phyloP scores from a whole-genome alignment of 1,139 yeast species.

The Geotrichum klebahnii region DNA sequence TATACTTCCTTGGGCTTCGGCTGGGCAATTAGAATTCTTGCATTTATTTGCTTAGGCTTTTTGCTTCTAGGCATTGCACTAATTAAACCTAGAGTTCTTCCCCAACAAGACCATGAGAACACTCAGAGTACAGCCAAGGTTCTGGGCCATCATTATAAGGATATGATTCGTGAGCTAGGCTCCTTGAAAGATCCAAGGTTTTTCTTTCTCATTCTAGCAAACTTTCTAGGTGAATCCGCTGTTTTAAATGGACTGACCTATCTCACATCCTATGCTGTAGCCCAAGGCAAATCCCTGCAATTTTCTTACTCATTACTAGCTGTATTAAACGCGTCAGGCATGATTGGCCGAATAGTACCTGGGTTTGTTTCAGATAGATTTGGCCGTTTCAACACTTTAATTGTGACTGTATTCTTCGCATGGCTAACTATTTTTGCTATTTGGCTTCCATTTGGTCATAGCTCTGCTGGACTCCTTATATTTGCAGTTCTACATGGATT shows the following conservation, averaged over 20 bases:
- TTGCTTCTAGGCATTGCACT: too few relatives aligned
- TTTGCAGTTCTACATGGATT: conserved; percentile 53
- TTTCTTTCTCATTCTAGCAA: conserved; percentile 43
- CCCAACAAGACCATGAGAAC: conserved; percentile 25
- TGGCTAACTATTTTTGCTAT: conserved; percentile 43
- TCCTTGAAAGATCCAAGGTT: conserved; percentile 43
- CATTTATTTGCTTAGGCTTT: conserved; percentile 49
- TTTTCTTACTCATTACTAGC: conserved; percentile 48
- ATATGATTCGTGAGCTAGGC: conserved; percentile 30
- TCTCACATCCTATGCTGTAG: conserved; percentile 53
- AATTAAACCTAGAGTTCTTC: conserved; percentile 31
- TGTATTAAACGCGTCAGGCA: conserved; percentile 55
- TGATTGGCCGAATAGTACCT: conserved; percentile 56
- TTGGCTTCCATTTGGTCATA: conserved; percentile 54
- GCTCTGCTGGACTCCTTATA: conserved; percentile 40
- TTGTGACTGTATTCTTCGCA: conserved; percentile 42
- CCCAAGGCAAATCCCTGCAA: conserved; percentile 51
- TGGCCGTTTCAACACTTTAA: conserved; percentile 57
- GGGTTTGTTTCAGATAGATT: conserved; percentile 51
- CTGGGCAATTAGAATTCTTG: neutral
- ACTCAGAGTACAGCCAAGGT: conserved; percentile 27
- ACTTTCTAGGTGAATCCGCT: conserved; percentile 53
- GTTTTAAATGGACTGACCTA: conserved; percentile 52
- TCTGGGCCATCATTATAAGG: neutral
- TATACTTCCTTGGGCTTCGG: conserved; percentile 37